Percentiles rank a stretch among this genome's conserved stretches.
Evolutionary conservation across 148 eudicot genomes (phyloP).

Genomic region (Chenopodium album): DNA sequence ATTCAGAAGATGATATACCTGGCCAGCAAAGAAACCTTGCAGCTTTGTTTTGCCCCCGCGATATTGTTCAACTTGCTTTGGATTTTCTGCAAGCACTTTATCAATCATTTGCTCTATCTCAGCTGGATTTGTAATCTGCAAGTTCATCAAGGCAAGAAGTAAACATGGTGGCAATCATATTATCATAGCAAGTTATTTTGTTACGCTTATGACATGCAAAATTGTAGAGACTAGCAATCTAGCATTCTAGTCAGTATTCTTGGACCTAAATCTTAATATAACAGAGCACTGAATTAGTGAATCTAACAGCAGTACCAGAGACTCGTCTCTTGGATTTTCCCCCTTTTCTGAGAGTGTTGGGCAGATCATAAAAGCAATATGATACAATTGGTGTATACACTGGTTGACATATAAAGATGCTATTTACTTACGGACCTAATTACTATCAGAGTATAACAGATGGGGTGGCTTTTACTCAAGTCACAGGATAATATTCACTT

Average conservation of each 20-base stretch:
- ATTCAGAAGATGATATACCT: constrained; percentile 38
- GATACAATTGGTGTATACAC: not conserved
- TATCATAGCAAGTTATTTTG: not conserved
- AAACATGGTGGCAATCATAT: not conserved
- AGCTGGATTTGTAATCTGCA: constrained; percentile 69
- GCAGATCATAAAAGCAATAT: not conserved
- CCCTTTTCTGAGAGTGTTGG: not conserved
- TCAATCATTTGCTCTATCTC: constrained; percentile 87
- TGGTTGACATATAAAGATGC: no score
- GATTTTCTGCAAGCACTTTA: constrained; percentile 64
- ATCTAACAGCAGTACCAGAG: not conserved
- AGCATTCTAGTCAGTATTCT: not conserved
- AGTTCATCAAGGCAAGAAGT: constrained; percentile 6
- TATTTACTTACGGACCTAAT: no score
- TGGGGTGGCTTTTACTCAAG: no score
- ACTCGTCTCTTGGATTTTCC: not conserved
- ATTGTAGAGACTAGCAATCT: not conserved
- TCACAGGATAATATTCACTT: not conserved
- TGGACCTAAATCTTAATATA: no score
- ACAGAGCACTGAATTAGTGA: no score
- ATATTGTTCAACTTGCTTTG: constrained; percentile 86
- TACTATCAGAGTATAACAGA: no score
- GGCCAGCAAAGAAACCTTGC: constrained; percentile 93
- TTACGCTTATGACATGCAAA: not conserved
- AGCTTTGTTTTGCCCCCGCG: constrained; percentile 90